Base-by-base conservation (phyloP, 78 protist genomes). In the Blattamonas nauphoetae region DNA sequence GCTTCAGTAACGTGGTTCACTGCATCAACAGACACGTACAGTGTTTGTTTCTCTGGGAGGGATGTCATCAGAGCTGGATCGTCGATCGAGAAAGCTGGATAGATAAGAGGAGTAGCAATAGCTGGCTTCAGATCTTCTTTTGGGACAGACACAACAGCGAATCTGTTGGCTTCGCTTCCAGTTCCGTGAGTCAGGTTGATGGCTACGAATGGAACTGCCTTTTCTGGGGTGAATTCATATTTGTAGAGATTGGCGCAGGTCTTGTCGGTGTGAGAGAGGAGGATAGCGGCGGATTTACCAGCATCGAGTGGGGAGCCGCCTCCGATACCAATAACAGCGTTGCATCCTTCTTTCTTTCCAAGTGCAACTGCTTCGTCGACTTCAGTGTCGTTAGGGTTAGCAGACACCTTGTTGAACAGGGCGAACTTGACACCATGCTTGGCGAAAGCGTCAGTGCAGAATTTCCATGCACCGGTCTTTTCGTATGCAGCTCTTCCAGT, bases 1-100 rank as follows among this genome's bases (percentile, higher is more conserved):
- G 88, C 46, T 45, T 86, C 88, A n/a, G 29, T 86, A 33, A 86
- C 77, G 43, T 86, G 88, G 80, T 86, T 86, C 3, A 86, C 1
- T 1, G 77, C 46, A 45, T 86, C 88, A n/a, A 86, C 44, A 46
- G 88, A 79, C 6, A 82, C 77, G 1, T 29, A 63, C 0, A 44
- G 33, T 32, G 88, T 86, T 32, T 45, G 78, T 2, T 36, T 1
- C n/a, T 41, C 32, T 2, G 80, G 80, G 1, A 44, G 3, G 44
- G 88, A 3, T 38, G 0, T 2, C 21, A 46, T 32, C 42, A 86
- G 1, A 21, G 0, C 1, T 0, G 88, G 88, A n/a, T 86, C 88
- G 2, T 86, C 2, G 41, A 86, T 44, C 36, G 79, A 45, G 42
- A 42, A 44, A n/a, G 1, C 1, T 1, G 88, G 88, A 45, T 86